Conservation (phyloP, 225 moss, liverwort and hornwort genomes). For the Climacium dendroides region DNA sequence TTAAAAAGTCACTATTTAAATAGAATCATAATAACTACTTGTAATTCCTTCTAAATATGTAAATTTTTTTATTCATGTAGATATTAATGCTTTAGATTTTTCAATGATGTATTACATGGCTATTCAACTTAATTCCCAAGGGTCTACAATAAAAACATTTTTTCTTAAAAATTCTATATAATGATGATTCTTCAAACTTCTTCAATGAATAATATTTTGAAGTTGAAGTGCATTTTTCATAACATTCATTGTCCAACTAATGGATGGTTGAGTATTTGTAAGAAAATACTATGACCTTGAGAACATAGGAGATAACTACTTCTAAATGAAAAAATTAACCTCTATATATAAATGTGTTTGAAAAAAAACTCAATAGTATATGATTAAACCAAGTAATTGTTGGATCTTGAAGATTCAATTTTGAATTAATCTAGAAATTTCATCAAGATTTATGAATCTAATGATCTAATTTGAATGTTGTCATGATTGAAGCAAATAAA, state of each 20-base stretch:
- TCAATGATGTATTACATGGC: no score
- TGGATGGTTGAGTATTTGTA: background rate
- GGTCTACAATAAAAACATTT: no score
- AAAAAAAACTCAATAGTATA: background rate
- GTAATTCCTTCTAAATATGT: background rate
- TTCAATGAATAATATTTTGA: background rate
- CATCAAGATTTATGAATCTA: background rate
- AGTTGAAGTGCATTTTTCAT: accelerated
- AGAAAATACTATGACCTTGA: background rate
- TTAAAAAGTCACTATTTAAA: background rate
- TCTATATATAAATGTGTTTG: background rate
- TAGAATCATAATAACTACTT: background rate
- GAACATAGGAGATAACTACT: accelerated
- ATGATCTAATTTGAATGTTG: background rate
- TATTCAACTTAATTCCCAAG: no score
- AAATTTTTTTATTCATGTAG: background rate
- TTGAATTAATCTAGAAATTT: background rate
- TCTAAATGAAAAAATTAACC: background rate
- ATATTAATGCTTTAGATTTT: background rate
- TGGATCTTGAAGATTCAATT: background rate
- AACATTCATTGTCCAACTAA: background rate
- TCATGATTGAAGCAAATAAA: background rate
- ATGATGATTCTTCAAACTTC: background rate
- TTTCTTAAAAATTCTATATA: no score
- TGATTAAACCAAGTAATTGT: background rate